Evolutionary conservation across 768 basidiomycete species (phyloP).

Genomic region (Mycena venus): DNA sequence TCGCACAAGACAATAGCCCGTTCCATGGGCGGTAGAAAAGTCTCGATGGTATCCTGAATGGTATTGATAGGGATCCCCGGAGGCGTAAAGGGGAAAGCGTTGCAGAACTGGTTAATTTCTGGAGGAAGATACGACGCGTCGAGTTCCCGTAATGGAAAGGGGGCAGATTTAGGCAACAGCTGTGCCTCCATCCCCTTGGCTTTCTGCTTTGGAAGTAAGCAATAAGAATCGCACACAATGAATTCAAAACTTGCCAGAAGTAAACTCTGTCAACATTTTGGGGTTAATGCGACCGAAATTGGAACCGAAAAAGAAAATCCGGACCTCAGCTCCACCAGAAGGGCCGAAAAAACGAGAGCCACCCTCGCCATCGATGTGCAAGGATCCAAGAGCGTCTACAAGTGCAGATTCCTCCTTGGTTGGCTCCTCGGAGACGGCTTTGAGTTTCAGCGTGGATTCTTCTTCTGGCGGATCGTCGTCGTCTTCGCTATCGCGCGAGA

Average conservation of each 20-base stretch:
- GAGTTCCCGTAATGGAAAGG: slow-evolving; percentile 48
- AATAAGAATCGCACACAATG: background rate
- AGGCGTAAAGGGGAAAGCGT: slow-evolving; percentile 61
- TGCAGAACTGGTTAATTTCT: slow-evolving; percentile 58
- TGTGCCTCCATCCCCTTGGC: slow-evolving; percentile 41
- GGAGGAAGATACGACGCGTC: slow-evolving; percentile 60
- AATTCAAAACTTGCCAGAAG: slow-evolving; percentile 51
- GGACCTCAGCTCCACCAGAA: slow-evolving; percentile 64
- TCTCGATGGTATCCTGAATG: slow-evolving; percentile 57
- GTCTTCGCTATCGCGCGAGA: slow-evolving; percentile 40
- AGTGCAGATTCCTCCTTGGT: slow-evolving; percentile 40
- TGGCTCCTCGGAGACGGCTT: slow-evolving; percentile 41
- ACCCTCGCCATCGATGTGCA: slow-evolving; percentile 59
- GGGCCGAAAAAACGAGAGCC: slow-evolving; percentile 60
- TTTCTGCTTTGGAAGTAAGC: slow-evolving; percentile 31
- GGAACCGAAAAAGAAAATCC: slow-evolving; percentile 9
- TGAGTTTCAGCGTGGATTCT: slow-evolving; percentile 40
- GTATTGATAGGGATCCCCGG: slow-evolving; percentile 47
- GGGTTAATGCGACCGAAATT: background rate
- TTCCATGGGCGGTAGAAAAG: slow-evolving; percentile 58
- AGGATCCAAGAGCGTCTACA: slow-evolving; percentile 55
- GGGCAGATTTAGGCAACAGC: slow-evolving; percentile 25
- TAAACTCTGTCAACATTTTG: slow-evolving; percentile 49
- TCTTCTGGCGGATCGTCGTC: slow-evolving; percentile 43
- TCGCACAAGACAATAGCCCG: slow-evolving; percentile 59